phyloP scores from a whole-genome alignment of 1,139 yeast species.

The Geotrichum reessii region DNA sequence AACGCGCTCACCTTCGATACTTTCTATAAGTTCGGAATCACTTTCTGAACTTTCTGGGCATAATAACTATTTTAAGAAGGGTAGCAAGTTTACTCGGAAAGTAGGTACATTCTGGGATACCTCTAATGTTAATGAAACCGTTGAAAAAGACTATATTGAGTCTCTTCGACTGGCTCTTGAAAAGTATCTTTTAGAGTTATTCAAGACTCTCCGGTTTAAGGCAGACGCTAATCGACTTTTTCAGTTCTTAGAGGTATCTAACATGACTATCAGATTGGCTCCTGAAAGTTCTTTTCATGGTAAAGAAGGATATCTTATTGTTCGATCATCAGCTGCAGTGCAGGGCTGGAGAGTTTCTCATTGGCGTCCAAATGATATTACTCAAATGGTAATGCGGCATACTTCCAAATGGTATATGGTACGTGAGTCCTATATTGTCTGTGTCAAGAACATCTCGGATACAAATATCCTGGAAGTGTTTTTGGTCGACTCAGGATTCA shows the following conservation, averaged over 20 bases:
- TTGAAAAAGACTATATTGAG: slow-evolving; percentile 38
- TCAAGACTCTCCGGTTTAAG: slow-evolving; percentile 54
- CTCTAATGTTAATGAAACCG: slow-evolving; percentile 15
- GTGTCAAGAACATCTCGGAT: slow-evolving; percentile 78
- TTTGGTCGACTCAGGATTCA: slow-evolving; percentile 67
- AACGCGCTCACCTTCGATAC: slow-evolving; percentile 1
- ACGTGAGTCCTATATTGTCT: slow-evolving; percentile 76
- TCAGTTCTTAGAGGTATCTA: slow-evolving; percentile 84
- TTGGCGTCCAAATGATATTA: slow-evolving; percentile 66
- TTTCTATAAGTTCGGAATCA: slow-evolving; percentile 11
- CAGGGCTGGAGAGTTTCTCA: slow-evolving; percentile 98
- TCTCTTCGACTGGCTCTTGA: slow-evolving; percentile 14
- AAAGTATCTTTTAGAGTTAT: slow-evolving; percentile 57
- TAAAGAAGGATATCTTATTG: slow-evolving; percentile 79
- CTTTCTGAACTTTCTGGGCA: slow-evolving; percentile 11
- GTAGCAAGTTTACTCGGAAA: slow-evolving; percentile 9
- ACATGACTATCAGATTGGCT: slow-evolving; percentile 75
- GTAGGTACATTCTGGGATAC: slow-evolving; percentile 12
- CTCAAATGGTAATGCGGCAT: slow-evolving; percentile 73
- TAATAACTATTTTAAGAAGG: slow-evolving; percentile 7
- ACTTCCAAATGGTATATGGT: slow-evolving; percentile 88
- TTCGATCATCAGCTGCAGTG: slow-evolving; percentile 74
- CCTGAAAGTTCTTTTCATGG: slow-evolving; percentile 80
- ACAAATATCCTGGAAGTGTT: slow-evolving; percentile 90
- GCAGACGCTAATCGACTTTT: slow-evolving; percentile 80